Evolutionary conservation across 352 stramenopile genomes (phyloP), one percentile per base, ranked within the genome.

Genomic region (Peronospora belbahrii): DNA sequence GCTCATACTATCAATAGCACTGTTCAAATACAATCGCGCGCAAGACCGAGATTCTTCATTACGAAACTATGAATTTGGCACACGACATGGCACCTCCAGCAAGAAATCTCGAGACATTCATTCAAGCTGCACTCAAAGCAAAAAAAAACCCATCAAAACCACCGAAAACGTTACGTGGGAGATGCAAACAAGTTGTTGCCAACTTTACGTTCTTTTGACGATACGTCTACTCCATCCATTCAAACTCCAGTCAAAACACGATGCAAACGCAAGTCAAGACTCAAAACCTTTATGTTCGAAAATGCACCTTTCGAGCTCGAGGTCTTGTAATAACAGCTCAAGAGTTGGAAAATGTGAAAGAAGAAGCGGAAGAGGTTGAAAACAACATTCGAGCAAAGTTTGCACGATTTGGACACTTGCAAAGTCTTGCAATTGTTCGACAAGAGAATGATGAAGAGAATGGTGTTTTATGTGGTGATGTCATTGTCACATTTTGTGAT

Each of bases 321-420:
- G 65, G 62, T 9, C 43, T 87, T n/a, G 22, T 83, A 6, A n/a
- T n/a, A n/a, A 53, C 62, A 4, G 24, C 46, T 1, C 60, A 74
- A 15, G 71, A 88, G 3, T 25, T 85, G 3, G 58, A 71, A 39
- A 63, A 85, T 33, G 53, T n/a, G 3, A 27, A 66, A 0, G 74
- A 86, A 39, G 74, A 88, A 24, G 62, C 52, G 3, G 43, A 65
- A 0, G 74, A 85, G 10, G 30, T 85, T 3, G 34, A 52, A 11
- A 48, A 52, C 3, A 70, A 88, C 44, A 15, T 74, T 17, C 36
- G 38, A n/a, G 23, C 18, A 0, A 62, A 73, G 9, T 72, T 88
- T 38, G 17, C 18, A 9, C 34, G 48, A 0, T 66, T 63, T 22
- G 59, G 57, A 3, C 31, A 45, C 11, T 11, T 82, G 6, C 6